Conservation (phyloP, 1,139 yeast species). For the Kazachstania sp. region DNA sequence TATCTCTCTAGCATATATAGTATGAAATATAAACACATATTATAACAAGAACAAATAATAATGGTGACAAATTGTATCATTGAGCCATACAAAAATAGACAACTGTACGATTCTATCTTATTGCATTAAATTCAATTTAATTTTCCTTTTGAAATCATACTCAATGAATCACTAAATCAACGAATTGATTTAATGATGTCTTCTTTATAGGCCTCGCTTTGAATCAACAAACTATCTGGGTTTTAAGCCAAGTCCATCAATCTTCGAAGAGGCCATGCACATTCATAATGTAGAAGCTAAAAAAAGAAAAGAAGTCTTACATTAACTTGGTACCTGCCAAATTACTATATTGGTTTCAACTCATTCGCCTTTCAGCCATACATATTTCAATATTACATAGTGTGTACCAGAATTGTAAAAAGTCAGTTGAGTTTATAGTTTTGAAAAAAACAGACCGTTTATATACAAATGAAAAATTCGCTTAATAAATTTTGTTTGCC, state of each 20-base stretch:
- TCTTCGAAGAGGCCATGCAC: conserved; percentile 58
- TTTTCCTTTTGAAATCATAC: conserved; percentile 9
- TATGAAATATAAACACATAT: not conserved
- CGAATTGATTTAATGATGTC: not conserved
- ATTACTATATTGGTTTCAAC: not conserved
- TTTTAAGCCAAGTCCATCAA: conserved; percentile 39
- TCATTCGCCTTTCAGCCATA: not conserved
- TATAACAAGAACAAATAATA: not conserved
- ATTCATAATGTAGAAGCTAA: not conserved
- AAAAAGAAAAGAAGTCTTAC: not conserved
- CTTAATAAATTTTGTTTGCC: not conserved
- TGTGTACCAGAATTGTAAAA: too few relatives aligned
- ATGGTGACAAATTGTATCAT: conserved; percentile 17
- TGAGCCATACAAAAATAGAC: conserved; percentile 13
- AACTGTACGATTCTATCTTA: conserved; percentile 6
- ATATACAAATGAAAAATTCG: not conserved
- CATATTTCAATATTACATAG: too few relatives aligned
- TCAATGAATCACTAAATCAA: conserved; percentile 16
- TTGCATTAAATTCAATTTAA: conserved; percentile 5
- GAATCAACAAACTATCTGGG: conserved; percentile 51
- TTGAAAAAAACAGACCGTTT: not conserved
- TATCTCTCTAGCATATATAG: too few relatives aligned
- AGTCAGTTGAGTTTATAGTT: too few relatives aligned
- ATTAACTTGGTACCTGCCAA: not conserved
- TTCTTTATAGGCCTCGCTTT: conserved; percentile 57